These are phyloP conservation scores for Cruciata laevipes DNA, from an alignment of 257 asterid genomes.

Conservation along the genomic window DNA sequence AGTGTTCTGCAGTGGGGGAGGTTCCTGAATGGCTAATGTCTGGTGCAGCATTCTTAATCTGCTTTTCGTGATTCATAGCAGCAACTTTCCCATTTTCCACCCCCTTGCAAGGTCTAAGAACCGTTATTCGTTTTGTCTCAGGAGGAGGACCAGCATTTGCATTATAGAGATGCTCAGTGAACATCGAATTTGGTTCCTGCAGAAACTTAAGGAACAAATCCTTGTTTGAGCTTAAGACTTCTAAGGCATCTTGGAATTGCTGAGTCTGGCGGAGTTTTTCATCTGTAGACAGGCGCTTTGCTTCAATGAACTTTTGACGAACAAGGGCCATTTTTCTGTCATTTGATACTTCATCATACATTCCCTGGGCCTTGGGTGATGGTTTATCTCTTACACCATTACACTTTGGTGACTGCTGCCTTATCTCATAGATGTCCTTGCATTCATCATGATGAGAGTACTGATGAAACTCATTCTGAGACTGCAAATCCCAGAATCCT, in stretches of 20 bases:
- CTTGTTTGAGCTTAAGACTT: conserved; percentile 77
- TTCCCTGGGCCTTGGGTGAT: conserved; percentile 38
- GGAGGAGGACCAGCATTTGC: conserved; percentile 53
- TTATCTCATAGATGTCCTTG: conserved; percentile 62
- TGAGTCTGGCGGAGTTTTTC: conserved; percentile 73
- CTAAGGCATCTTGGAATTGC: conserved; percentile 84
- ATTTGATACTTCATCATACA: conserved; percentile 30
- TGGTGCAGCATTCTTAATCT: conserved; percentile 27
- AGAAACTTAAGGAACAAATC: conserved; percentile 80
- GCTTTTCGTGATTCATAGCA: conserved; percentile 40
- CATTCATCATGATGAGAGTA: conserved; percentile 41
- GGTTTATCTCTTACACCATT: conserved; percentile 28
- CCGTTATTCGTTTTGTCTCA: conserved; percentile 81
- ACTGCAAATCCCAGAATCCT: conserved; percentile 31
- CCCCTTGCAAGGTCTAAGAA: conserved; percentile 80
- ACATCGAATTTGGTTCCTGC: conserved; percentile 80
- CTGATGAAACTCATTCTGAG: conserved; percentile 28
- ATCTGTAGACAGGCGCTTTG: conserved; percentile 74
- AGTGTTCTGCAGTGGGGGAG: conserved; percentile 37
- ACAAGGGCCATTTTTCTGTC: conserved; percentile 72
- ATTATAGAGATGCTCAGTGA: conserved; percentile 49
- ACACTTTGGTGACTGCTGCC: conserved; percentile 44
- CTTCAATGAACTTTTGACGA: conserved; percentile 87
- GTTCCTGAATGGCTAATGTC: conserved; percentile 29
- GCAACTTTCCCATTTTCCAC: conserved; percentile 37